These are phyloP conservation scores for Phalaenopsis aphrodite DNA, from an alignment of 106 monocot genomes.

Conservation along the genomic window DNA sequence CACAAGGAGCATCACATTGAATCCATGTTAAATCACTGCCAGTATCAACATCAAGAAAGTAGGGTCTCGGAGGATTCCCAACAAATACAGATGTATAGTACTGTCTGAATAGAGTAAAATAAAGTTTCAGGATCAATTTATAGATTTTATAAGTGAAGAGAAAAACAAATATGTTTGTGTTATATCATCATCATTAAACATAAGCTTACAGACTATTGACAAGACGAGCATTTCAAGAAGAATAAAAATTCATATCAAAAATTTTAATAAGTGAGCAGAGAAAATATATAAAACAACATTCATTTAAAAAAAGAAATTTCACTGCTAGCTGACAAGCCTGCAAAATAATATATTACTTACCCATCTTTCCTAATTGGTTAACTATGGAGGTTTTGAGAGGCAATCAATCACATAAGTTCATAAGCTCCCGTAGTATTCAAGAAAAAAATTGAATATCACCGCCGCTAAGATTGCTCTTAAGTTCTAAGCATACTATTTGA, in stretches of 20 bases:
- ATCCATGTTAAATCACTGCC: conserved; percentile 94
- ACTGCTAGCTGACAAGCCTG: too few species aligned
- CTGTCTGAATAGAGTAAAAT: conserved; percentile 33
- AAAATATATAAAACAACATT: too few species aligned
- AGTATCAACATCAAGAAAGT: conserved; percentile 89
- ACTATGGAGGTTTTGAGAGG: too few species aligned
- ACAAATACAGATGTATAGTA: conserved; percentile 78
- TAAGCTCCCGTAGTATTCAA: too few species aligned
- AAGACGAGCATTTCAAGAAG: not conserved
- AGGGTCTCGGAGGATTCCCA: conserved; percentile 78
- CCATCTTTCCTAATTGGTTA: too few species aligned
- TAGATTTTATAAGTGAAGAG: not conserved
- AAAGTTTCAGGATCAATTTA: conserved; percentile 7
- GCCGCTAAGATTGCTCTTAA: too few species aligned
- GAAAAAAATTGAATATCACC: too few species aligned
- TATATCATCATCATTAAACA: not conserved
- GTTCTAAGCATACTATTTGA: too few species aligned
- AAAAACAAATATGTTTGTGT: not conserved
- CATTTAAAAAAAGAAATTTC: too few species aligned
- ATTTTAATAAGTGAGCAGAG: not conserved
- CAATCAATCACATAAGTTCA: too few species aligned
- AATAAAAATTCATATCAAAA: not conserved
- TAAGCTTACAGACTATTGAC: not conserved
- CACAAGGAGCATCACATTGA: conserved; percentile 91
- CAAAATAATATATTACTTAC: too few species aligned